Base-by-base conservation (phyloP, 345 rosid species). In the Acer campestre region DNA sequence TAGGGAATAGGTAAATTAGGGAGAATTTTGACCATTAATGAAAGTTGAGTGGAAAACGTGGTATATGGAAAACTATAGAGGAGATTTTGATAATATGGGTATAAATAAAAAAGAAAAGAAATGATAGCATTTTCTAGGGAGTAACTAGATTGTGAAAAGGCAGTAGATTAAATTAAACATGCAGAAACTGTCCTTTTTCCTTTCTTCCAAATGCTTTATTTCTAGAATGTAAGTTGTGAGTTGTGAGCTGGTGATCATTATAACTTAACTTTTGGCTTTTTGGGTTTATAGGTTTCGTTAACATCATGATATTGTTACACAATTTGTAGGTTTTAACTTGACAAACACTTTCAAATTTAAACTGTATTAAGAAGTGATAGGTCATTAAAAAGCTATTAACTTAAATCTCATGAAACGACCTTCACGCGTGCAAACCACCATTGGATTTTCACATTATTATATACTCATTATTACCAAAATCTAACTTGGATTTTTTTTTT, bases 391-490 rank as follows among this genome's bases (percentile, higher is more conserved):
- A 35, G 63, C 27, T 2, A 0, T 16, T 35, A 55, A 25, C 10
- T n/a, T 40, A 27, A 27, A 68, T 79, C 74, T 75, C 29, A 18
- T 63, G 82, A 84, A 76, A 68, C 48, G 80, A 81, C 76, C 63
- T 65, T 70, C 62, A 35, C 78, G 84, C 82, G 77, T 78, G 84
- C 82, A 49, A 27, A 23, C 68, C 58, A 67, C 63, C 69, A 74
- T 48, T 16, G n/a, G 82, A 78, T 67, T 68, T 17, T 67, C 80
- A 72, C 85, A 62, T 68, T 55, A 61, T 70, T 68, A 51, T 64
- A 77, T 68, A 40, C 67, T 53, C 75, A 82, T 79, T 22, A 82
- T 79, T 73, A 73, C 12, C 71, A 62, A 53, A 73, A 82, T 82
- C 74, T 67, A 44, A 72, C 6, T 67, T 4, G 38, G 4, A 31